Evolutionary conservation across 2,329 filamentous ascomycete genomes (phyloP).

Genomic region (Lasiodiplodia sp.): DNA sequence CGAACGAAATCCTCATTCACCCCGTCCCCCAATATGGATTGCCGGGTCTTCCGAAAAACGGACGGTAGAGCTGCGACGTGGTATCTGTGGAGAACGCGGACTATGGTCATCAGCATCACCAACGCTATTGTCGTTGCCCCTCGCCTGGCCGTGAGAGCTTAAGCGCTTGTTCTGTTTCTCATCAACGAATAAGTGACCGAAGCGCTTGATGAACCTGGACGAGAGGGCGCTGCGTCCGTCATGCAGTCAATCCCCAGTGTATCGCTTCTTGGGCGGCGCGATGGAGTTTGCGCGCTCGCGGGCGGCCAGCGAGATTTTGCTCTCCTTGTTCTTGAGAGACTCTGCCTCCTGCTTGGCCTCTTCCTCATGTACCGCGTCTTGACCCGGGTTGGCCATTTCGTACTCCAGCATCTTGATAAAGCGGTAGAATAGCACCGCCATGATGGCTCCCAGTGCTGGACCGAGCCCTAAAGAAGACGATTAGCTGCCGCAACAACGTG

Average conservation of each 20-base stretch:
- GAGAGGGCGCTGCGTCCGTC: not conserved
- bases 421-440: constrained; percentile 57
- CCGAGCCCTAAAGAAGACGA: constrained; percentile 46
- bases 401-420: constrained; percentile 59
- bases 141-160: not conserved
- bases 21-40: not conserved
- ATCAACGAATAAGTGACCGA: constrained; percentile 4
- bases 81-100: not conserved
- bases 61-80: not conserved
- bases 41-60: constrained; percentile 1
- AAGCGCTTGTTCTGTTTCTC: constrained; percentile 8
- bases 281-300: constrained; percentile 24
- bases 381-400: constrained; percentile 58
- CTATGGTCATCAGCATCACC: not conserved
- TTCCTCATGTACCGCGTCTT: constrained; percentile 55
- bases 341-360: constrained; percentile 31
- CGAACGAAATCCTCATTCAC: not conserved
- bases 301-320: constrained; percentile 17
- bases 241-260: constrained; percentile 3
- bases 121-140: not conserved
- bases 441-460: constrained; percentile 52
- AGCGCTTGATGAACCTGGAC: constrained; percentile 1
- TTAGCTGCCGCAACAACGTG: not conserved
- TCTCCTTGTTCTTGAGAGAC: constrained; percentile 26
- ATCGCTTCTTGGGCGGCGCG: constrained; percentile 7